Percentiles rank a stretch among this genome's conserved stretches.
Evolutionary conservation across 345 rosid genomes (phyloP).

Genomic region (Reutealis trisperma): DNA sequence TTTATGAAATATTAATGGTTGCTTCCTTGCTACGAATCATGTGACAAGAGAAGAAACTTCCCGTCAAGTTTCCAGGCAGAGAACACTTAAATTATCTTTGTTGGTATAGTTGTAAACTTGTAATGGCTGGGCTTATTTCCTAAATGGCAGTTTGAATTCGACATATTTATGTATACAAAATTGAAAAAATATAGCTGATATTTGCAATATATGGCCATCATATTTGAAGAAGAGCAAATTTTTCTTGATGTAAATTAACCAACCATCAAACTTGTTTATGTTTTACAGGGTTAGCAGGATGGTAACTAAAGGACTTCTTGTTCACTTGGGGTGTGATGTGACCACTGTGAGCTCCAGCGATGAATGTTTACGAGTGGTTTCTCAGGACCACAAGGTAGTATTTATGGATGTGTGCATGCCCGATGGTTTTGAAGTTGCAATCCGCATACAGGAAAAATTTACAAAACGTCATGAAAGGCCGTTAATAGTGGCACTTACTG

Average conservation of each 20-base stretch:
- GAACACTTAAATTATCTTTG: not conserved
- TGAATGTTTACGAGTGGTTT: conserved; percentile 63
- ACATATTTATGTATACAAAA: not conserved
- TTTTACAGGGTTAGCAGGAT: conserved; percentile 75
- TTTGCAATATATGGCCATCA: not conserved
- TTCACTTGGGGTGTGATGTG: conserved; percentile 91
- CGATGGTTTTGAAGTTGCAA: conserved; percentile 64
- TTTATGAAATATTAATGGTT: not conserved
- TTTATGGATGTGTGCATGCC: conserved; percentile 71
- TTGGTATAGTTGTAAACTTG: not conserved
- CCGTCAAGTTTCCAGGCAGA: not conserved
- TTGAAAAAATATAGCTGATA: not conserved
- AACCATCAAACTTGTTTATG: conserved; percentile 12
- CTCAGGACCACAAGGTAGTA: conserved; percentile 78
- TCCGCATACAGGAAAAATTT: conserved; percentile 61
- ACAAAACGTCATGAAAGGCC: conserved; percentile 74
- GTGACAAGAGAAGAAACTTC: not conserved
- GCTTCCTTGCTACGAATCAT: not conserved
- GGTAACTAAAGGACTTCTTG: conserved; percentile 77
- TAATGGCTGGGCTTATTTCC: too few relatives aligned
- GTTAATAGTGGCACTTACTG: conserved; percentile 76
- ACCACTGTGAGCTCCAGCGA: conserved; percentile 65
- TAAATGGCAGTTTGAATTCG: not conserved
- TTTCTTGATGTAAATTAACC: not conserved
- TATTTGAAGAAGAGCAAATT: not conserved